phyloP scores from a whole-genome alignment of 2,329 filamentous ascomycete species.

The Blastomyces parvus region DNA sequence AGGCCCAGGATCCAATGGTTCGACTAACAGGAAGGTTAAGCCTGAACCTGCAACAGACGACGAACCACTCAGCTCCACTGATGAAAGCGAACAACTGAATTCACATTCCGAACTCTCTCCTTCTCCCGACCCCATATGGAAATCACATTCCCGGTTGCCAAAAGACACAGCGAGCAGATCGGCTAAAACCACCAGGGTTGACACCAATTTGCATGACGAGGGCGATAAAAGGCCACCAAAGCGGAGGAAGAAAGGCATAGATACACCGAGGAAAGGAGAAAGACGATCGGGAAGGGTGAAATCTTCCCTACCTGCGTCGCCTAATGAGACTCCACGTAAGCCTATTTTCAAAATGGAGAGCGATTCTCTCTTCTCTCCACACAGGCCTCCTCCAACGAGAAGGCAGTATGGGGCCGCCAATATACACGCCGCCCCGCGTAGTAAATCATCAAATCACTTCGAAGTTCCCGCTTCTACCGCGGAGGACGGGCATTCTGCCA shows the following conservation, averaged over 20 bases:
- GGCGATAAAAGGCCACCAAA: constrained; percentile 5
- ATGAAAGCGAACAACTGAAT: constrained; percentile 21
- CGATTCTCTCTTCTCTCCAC: background rate
- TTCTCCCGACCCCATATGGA: background rate
- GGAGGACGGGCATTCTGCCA: constrained; percentile 5
- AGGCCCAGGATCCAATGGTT: background rate
- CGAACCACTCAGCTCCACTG: constrained; percentile 28
- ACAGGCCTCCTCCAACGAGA: background rate
- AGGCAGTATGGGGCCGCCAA: background rate
- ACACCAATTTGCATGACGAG: background rate
- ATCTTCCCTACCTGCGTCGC: background rate
- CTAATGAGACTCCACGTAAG: background rate
- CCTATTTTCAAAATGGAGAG: background rate
- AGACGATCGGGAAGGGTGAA: constrained; percentile 3
- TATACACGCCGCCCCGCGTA: background rate
- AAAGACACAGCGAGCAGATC: constrained; percentile 1
- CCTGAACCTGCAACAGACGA: constrained; percentile 26
- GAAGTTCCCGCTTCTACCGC: constrained; percentile 3
- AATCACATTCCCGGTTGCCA: constrained; percentile 1
- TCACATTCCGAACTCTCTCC: constrained; percentile 7
- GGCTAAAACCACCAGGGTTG: background rate
- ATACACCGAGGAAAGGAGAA: constrained; percentile 6
- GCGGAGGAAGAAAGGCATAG: constrained; percentile 3
- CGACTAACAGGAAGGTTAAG: constrained; percentile 10
- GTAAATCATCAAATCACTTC: background rate